These are phyloP conservation scores for Colletotrichum filicis DNA, from an alignment of 2,329 filamentous ascomycete genomes.

Conservation along the genomic window DNA sequence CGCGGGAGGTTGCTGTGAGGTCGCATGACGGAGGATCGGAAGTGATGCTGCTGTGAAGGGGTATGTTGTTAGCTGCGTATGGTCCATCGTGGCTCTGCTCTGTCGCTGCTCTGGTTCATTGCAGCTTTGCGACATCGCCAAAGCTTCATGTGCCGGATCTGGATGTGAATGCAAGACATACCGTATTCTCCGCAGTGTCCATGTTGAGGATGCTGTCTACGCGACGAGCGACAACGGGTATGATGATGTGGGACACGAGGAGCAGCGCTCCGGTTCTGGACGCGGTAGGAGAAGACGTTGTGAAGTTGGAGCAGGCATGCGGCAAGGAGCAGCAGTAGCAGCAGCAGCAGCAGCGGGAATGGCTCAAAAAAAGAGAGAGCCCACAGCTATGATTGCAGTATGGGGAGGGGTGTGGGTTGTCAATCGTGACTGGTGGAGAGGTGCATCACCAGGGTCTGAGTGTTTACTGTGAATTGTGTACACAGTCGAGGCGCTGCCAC, in stretches of 20 bases:
- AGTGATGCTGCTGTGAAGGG: conserved; percentile 21
- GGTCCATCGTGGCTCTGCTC: neutral
- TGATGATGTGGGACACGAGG: conserved; percentile 44
- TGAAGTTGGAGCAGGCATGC: conserved; percentile 37
- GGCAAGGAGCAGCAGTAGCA: neutral
- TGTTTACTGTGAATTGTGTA: conserved; percentile 28
- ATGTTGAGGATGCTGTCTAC: conserved; percentile 46
- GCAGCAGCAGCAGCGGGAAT: neutral
- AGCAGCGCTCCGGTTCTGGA: conserved; percentile 49
- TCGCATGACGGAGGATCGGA: conserved; percentile 39
- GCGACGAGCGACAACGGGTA: conserved; percentile 29
- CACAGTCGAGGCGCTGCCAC: neutral
- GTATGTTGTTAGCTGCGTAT: neutral
- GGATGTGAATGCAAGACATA: conserved; percentile 36
- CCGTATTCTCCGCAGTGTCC: conserved; percentile 49
- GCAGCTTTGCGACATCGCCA: neutral
- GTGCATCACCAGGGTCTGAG: conserved; percentile 8
- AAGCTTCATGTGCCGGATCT: neutral
- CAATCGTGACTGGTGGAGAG: conserved; percentile 29
- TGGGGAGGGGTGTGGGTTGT: conserved; percentile 34
- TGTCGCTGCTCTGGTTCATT: too few relatives aligned
- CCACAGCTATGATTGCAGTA: conserved; percentile 30
- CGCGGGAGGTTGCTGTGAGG: conserved; percentile 37
- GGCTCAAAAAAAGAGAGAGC: conserved; percentile 3
- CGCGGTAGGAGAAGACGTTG: conserved; percentile 41